Base-by-base conservation (phyloP, 2,329 filamentous ascomycete species). In the Neodidymelliopsis sp. region DNA sequence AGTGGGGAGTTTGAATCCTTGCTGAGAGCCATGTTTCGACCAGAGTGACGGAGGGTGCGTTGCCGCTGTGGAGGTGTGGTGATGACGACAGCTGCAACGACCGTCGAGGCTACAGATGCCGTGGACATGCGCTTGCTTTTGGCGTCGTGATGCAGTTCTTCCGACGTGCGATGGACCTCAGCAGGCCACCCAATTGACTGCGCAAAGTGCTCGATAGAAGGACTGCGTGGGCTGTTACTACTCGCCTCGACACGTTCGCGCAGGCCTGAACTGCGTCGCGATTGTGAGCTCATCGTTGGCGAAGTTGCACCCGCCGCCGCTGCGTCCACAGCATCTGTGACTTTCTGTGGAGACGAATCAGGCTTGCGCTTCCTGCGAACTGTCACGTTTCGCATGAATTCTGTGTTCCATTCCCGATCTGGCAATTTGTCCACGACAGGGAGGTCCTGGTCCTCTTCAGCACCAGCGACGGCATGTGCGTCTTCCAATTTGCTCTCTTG, bases 1-100 rank as follows among this genome's bases (percentile, higher is more conserved):
- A 62, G 52, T 4, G 67, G 57, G 6, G 66, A 66, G 45, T 62
- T 65, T 20, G 57, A 44, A 35, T 74, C 76, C 39, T 75, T 77
- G 15, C 78, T 76, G 25, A 83, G 69, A 2, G 81, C 81, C 46
- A 75, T 65, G 50, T 80, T 80, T 65, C 79, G 83, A 34, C 77
- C 78, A 5, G 77, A 78, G 60, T 84, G 82, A 39, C 82, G 78
- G 39, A 84, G 66, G 1, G 74, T 77, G 19, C 62, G 67, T 41
- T 67, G 73, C 27, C 74, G 69, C 51, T 73, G 75, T 28, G 75
- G 77, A 4, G 79, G 77, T 12, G 75, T 75, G 13, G 80, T 74
- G 33, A 84, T 75, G 22, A 84, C 80, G 61, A 81, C 74, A 10
- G 79, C 82, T 68, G 83, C 74, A 6, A 76, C 80, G 12, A 84